Evolutionary conservation across 768 basidiomycete species (phyloP).

Genomic region (Lactarius deliciosus): DNA sequence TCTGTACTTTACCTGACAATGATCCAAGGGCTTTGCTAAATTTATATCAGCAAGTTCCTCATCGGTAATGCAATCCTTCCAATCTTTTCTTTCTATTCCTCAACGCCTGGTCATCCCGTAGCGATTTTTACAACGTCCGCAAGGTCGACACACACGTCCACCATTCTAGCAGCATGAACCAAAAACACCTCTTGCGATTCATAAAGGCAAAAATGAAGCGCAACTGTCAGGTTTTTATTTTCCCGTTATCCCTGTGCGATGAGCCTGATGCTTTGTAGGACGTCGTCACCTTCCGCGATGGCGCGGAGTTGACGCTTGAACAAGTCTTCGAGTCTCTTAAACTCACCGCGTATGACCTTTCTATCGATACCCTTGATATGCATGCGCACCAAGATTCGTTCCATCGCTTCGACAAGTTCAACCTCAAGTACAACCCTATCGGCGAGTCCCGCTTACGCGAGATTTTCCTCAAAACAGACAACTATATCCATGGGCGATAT

Average conservation of each 20-base stretch:
- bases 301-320: constrained; percentile 77
- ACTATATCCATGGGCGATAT: constrained; percentile 88
- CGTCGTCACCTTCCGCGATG: constrained; percentile 94
- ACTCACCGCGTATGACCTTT: constrained; percentile 94
- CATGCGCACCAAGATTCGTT: constrained; percentile 98
- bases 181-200: constrained; percentile 96
- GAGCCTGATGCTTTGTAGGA: constrained; percentile 53
- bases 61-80: constrained; percentile 51
- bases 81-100: background rate
- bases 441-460: constrained; percentile 93
- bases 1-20: constrained; percentile 37
- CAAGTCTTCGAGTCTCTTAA: constrained; percentile 97
- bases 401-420: constrained; percentile 98
- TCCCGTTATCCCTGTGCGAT: background rate
- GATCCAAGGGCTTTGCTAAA: background rate
- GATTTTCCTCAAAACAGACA: constrained; percentile 98
- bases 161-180: constrained; percentile 99
- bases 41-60: constrained; percentile 64
- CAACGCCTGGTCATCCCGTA: constrained; percentile 35
- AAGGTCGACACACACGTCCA: constrained; percentile 99
- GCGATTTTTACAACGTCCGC: constrained; percentile 97
- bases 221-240: constrained; percentile 64
- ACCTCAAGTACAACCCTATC: constrained; percentile 95
- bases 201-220: constrained; percentile 99
- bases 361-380: constrained; percentile 99